Evolutionary conservation across 129 eudicot genomes (phyloP).

Genomic region (Calendula officinalis): DNA sequence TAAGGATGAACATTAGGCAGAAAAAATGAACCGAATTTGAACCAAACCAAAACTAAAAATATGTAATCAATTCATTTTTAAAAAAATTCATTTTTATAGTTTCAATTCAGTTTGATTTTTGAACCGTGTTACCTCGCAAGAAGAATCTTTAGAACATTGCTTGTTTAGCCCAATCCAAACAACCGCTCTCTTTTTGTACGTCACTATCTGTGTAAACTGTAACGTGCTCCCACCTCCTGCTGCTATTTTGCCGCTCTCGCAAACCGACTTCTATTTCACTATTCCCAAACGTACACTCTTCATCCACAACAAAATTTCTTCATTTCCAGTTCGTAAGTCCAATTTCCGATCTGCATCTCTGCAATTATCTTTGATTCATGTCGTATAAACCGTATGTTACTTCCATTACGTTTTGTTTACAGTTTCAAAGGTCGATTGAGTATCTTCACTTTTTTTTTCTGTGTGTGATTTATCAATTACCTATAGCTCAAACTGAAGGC

Average conservation of each 20-base stretch:
- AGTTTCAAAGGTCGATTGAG: not conserved
- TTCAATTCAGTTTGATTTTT: too few species aligned
- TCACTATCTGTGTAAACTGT: slow-evolving; percentile 13
- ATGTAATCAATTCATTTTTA: too few species aligned
- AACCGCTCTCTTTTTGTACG: slow-evolving; percentile 18
- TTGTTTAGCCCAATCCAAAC: not conserved
- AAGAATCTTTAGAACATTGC: too few species aligned
- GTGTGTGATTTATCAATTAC: not conserved
- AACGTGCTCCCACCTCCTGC: slow-evolving; percentile 31
- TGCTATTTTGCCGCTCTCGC: slow-evolving; percentile 25
- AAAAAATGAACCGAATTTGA: too few species aligned
- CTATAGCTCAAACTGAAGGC: slow-evolving; percentile 7
- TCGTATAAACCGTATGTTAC: not conserved
- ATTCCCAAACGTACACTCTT: slow-evolving; percentile 38
- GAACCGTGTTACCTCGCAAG: too few species aligned
- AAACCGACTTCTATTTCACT: slow-evolving; percentile 34
- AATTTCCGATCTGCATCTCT: slow-evolving; percentile 11
- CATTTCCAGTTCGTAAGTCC: slow-evolving; percentile 15
- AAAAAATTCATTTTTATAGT: too few species aligned
- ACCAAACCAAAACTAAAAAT: too few species aligned
- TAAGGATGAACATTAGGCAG: too few species aligned
- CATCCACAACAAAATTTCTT: not conserved
- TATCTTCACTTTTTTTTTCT: not conserved
- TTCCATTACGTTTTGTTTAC: not conserved
- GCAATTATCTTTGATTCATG: not conserved